Base-by-base conservation (phyloP, 2,329 filamentous ascomycete genomes). In the Xylariaceae sp. region DNA sequence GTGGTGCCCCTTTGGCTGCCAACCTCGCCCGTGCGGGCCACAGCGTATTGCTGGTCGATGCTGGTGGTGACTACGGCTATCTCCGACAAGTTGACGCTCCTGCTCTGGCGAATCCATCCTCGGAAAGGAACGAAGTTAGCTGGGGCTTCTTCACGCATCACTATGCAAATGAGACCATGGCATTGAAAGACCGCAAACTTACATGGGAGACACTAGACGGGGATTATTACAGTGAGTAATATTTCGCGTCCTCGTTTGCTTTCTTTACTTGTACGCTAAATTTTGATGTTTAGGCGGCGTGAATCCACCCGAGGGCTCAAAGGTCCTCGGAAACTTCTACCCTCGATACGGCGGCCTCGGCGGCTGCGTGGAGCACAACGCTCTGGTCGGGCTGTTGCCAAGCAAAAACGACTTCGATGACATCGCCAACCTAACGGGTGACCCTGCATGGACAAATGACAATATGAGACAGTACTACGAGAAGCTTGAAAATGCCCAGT, bases 391-490 rank as follows among this genome's bases (percentile, higher is more conserved):
- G 14, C 71, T 85, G 22, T 78, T 82, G 53, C 83, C 84, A 0
- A 75, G 81, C 50, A 73, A 78, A 45, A 77, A 74, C 31, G 84
- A 87, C 66, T 87, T 80, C 67, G 72, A 82, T 42, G 68, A 79
- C 59, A 79, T 87, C 51, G 76, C 75, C 2, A 67, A 69, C n/a
- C 61, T 86, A 18, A 87, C 84, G 2, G 82, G 82, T 5, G 84
- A 87, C 59, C 59, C 66, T 1, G 80, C 79, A 0, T 87, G 83
- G 83, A 68, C 71, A 0, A 71, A 82, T 0, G 68, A 72, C 7
- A 82, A 82, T 54, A 86, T 87, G 82, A 73, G 82, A 55, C 70
- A 76, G 54, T 84, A 85, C 66, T 81, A 80, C 52, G 66, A 73
- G 60, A 77, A 74, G 61, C 65, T 86, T 9, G 83, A 87, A 68